A percentile compares a stretch with the other conserved stretches of the same genome.
Conservation (phyloP, 176 grass and related monocot genomes). For the Ensete glaucum region DNA sequence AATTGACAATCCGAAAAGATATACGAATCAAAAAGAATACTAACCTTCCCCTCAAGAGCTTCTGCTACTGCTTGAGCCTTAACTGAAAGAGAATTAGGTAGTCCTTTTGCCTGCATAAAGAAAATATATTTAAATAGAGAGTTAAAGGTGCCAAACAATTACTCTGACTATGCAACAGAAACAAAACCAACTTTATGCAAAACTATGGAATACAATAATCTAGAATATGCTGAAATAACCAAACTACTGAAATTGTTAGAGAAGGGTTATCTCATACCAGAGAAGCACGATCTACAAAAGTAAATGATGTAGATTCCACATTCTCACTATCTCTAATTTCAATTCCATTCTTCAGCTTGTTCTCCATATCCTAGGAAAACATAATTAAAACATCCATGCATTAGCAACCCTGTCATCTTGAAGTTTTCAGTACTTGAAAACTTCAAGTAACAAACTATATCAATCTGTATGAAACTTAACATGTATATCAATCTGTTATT, state of each 20-base stretch:
- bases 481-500: neutral
- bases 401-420: neutral
- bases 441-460: neutral
- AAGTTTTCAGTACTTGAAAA: neutral
- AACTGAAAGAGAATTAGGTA: slow-evolving; percentile 46
- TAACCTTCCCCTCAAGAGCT: slow-evolving; percentile 86
- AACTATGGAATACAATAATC: neutral
- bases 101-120: slow-evolving; percentile 52
- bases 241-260: neutral
- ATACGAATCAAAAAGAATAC: slow-evolving; percentile 18
- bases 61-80: slow-evolving; percentile 68
- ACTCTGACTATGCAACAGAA: neutral
- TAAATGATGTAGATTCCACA: slow-evolving; percentile 33
- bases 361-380: slow-evolving; percentile 57
- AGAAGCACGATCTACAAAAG: slow-evolving; percentile 55
- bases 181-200: neutral
- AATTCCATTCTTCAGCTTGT: slow-evolving; percentile 84
- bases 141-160: slow-evolving; percentile 2
- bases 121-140: slow-evolving; percentile 18
- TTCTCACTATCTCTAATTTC: slow-evolving; percentile 51
- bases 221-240: neutral
- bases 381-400: slow-evolving; percentile 10
- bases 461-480: neutral
- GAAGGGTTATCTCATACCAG: slow-evolving; percentile 36
- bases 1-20: neutral